Percentiles rank a stretch among this genome's conserved stretches.
Conservation (phyloP, 2,329 filamentous ascomycete genomes). For the Tolypocladium sp. region DNA sequence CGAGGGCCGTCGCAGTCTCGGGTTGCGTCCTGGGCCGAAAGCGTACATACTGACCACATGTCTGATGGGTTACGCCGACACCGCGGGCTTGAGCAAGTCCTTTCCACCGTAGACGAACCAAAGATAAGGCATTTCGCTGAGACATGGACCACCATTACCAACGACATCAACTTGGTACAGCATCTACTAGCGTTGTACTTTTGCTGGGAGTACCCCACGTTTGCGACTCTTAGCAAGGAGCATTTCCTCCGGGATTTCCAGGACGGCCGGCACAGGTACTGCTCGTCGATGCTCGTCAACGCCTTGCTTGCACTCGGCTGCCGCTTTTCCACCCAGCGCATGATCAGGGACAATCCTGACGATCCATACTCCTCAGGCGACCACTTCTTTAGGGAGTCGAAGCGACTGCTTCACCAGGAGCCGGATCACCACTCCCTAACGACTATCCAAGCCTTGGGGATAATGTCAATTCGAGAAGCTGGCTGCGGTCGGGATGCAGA, state of each 20-base stretch:
- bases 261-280: no score
- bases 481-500: slow-evolving; percentile 64
- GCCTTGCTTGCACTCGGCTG: slow-evolving; percentile 57
- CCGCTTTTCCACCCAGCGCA: slow-evolving; percentile 56
- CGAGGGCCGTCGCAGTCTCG: slow-evolving; percentile 31
- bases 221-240: slow-evolving; percentile 62
- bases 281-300: slow-evolving; percentile 58
- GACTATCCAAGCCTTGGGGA: slow-evolving; percentile 64
- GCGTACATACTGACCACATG: slow-evolving; percentile 23
- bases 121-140: slow-evolving; percentile 31
- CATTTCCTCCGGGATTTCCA: slow-evolving; percentile 59
- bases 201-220: slow-evolving; percentile 69
- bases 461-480: slow-evolving; percentile 68
- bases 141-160: slow-evolving; percentile 54
- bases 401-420: slow-evolving; percentile 49
- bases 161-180: slow-evolving; percentile 48
- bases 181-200: slow-evolving; percentile 61
- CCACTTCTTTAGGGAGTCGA: slow-evolving; percentile 64
- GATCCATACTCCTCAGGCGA: slow-evolving; percentile 60
- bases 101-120: slow-evolving; percentile 34
- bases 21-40: slow-evolving; percentile 40
- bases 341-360: slow-evolving; percentile 49
- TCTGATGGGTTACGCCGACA: slow-evolving; percentile 24
- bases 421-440: slow-evolving; percentile 53
- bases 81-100: slow-evolving; percentile 35